These are phyloP conservation scores for Penicillium sumatraense DNA, from an alignment of 2,329 filamentous ascomycete species.

Conservation along the genomic window DNA sequence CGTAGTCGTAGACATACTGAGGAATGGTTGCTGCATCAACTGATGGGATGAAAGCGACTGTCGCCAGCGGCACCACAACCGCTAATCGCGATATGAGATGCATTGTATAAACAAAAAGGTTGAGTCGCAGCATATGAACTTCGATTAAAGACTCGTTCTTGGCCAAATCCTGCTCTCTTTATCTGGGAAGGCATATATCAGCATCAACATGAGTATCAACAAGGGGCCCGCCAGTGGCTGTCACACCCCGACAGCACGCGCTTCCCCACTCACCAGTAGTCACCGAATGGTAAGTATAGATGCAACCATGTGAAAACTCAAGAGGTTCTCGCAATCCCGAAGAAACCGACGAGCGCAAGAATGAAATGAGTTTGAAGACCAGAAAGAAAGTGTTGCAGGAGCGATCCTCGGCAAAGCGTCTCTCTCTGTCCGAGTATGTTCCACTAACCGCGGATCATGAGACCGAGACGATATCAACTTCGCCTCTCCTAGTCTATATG, in stretches of 20 bases:
- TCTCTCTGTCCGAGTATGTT: not conserved
- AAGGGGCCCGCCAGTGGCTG: not conserved
- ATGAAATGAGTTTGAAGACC: not conserved
- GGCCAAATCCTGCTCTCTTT: not conserved
- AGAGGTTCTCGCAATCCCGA: too few species aligned
- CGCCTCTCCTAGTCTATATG: not conserved
- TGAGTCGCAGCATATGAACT: not conserved
- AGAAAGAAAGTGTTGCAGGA: not conserved
- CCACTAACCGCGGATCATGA: not conserved
- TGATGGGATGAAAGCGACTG: conserved; percentile 5
- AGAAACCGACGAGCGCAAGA: not conserved
- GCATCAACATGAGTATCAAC: too few species aligned
- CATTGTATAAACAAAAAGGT: not conserved
- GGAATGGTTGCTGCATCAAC: conserved; percentile 38
- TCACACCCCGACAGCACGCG: not conserved
- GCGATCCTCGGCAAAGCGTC: not conserved
- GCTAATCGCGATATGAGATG: conserved; percentile 8
- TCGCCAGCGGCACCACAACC: conserved; percentile 9
- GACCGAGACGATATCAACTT: not conserved
- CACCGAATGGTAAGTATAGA: not conserved
- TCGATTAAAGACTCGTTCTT: not conserved
- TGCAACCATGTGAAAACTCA: not conserved
- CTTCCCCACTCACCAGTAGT: not conserved
- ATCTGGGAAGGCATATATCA: not conserved
- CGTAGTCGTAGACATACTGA: conserved; percentile 52